Percentiles rank a stretch among this genome's conserved stretches.
Conservation (phyloP, 2,329 filamentous ascomycete genomes). For the Leptographium flavum region DNA sequence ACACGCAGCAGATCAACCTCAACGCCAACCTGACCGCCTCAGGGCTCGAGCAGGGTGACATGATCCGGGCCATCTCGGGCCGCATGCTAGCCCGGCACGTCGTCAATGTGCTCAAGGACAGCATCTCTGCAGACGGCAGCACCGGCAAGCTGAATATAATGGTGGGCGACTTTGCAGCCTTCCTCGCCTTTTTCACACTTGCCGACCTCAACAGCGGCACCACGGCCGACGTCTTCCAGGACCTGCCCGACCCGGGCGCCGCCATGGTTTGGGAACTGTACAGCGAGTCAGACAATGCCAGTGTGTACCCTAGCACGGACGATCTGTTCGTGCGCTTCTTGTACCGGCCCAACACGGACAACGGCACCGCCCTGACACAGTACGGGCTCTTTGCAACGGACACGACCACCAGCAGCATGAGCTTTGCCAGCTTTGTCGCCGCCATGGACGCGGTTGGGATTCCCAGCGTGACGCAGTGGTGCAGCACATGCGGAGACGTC, state of each 20-base stretch:
- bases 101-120: conserved; percentile 25
- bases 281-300: conserved; percentile 10
- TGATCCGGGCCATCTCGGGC: conserved; percentile 36
- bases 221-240: conserved; percentile 34
- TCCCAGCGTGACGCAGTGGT: conserved; percentile 25
- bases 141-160: conserved; percentile 34
- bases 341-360: conserved; percentile 34
- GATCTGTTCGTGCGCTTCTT: conserved; percentile 40
- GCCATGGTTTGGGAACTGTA: conserved; percentile 61
- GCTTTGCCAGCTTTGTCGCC: conserved; percentile 23
- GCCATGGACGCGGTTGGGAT: conserved; percentile 23
- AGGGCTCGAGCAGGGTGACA: conserved; percentile 19
- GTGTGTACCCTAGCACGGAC: conserved; percentile 16
- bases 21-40: conserved; percentile 47
- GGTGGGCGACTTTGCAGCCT: conserved; percentile 39
- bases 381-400: conserved; percentile 27
- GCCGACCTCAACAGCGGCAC: conserved; percentile 30
- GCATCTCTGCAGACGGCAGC: conserved; percentile 24
- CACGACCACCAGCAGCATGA: conserved; percentile 19
- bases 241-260: conserved; percentile 53
- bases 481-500: conserved; percentile 23
- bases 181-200: conserved; percentile 40
- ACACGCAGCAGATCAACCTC: conserved; percentile 46
- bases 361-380: conserved; percentile 18
- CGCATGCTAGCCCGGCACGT: conserved; percentile 34